Percentiles rank a stretch among this genome's conserved stretches.
phyloP scores from a whole-genome alignment of 371 early-diverging fungal genomes.

The Mortierella sp. region DNA sequence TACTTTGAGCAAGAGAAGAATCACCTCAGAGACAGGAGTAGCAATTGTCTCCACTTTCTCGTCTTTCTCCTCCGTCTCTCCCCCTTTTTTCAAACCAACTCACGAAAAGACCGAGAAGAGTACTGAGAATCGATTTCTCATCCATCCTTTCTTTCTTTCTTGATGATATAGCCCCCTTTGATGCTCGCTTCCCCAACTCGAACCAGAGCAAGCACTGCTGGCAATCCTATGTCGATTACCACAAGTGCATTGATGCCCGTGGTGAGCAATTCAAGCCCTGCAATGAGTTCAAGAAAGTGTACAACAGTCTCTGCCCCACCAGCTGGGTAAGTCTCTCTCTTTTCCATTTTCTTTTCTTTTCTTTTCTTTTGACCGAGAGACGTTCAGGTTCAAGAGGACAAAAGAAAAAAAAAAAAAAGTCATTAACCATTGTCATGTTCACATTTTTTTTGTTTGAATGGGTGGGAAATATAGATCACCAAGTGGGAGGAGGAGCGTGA shows the following conservation, averaged over 20 bases:
- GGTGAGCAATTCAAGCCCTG: constrained; percentile 93
- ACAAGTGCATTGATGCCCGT: constrained; percentile 85
- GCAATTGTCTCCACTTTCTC: background rate
- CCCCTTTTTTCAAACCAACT: background rate
- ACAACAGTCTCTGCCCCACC: constrained; percentile 85
- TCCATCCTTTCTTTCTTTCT: background rate
- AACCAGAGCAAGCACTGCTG: constrained; percentile 96
- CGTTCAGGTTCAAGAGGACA: too few relatives aligned
- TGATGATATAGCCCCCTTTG: constrained; percentile 36
- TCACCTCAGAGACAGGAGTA: too few relatives aligned
- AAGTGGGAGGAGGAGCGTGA: constrained; percentile 90
- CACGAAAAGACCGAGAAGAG: too few relatives aligned
- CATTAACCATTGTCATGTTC: too few relatives aligned
- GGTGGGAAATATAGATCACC: constrained; percentile 80
- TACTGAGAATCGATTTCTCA: background rate
- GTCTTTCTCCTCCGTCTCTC: constrained; percentile 16
- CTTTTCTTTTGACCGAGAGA: background rate
- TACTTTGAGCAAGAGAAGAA: too few relatives aligned
- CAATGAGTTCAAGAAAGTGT: constrained; percentile 84
- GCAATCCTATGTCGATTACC: constrained; percentile 97
- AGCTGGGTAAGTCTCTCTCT: constrained; percentile 75
- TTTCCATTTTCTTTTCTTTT: constrained; percentile 1
- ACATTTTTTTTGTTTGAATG: too few relatives aligned
- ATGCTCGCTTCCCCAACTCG: constrained; percentile 91
- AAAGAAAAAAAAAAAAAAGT: too few relatives aligned